Base-by-base conservation (phyloP, 2,329 filamentous ascomycete species). In the Fusarium proliferatum region DNA sequence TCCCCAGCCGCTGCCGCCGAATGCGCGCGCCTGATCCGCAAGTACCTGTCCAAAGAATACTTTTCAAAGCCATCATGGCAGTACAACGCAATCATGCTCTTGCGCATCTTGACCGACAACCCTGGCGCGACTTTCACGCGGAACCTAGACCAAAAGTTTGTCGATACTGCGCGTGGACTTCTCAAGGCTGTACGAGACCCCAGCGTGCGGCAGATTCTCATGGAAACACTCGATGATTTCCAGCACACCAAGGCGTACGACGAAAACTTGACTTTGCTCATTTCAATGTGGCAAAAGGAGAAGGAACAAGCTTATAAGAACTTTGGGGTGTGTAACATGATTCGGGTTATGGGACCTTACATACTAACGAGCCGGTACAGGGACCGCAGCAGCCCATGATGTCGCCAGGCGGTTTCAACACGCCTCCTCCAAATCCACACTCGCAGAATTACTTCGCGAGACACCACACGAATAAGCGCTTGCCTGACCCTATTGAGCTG, bases 51-150 rank as follows among this genome's bases (percentile, higher is more conserved):
- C 76, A 92, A 91, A 74, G 93, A 95, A 51, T 91, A 94, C 82
- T 90, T 83, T 77, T 80, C 82, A 33, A 86, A 85, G 51, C 86
- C 94, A 15, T 91, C 93, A 77, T 91, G 92, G 76, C 96, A 98
- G 82, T 98, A 98, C 87, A 98, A 98, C 84, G 93, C 94, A 72
- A 91, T 98, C 79, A 98, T 98, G 96, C 89, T 99, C 63, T 87
- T 97, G 76, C 92, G 96, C 70, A 99, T 99, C 79, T 86, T 99
- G 74, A 88, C 91, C 76, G 95, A 98, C 82, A 98, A 99, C 81
- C 96, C 96, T 0, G 96, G 96, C 36, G 88, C 89, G 60, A 94
- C 91, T 4, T 99, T 99, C 79, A 97, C 96, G n/a, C 89, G 93
- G 75, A 95, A 97, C 81, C 83, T 98, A 46, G 95, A 98, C 82